phyloP scores from a whole-genome alignment of 2,329 filamentous ascomycete genomes.

The Verticillium isaacii region DNA sequence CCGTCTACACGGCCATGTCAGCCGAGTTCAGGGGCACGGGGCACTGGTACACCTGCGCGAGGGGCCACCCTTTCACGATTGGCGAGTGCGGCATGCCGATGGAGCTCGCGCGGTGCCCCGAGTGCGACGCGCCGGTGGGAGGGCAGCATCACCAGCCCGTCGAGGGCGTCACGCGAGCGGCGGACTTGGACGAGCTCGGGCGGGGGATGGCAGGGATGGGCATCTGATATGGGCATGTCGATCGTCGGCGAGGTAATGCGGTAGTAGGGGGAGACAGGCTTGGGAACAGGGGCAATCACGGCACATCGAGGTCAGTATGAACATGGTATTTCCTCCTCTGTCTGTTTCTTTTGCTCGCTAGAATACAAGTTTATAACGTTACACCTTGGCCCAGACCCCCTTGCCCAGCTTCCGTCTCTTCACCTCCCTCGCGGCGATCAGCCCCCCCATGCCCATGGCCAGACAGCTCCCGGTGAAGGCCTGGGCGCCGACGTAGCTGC shows the following conservation, averaged over 20 bases:
- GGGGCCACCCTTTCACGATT: constrained; percentile 57
- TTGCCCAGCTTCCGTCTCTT: constrained; percentile 30
- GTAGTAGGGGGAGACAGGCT: too few species aligned
- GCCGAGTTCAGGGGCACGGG: constrained; percentile 46
- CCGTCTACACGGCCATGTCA: constrained; percentile 47
- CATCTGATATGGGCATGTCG: too few species aligned
- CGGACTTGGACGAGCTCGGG: constrained; percentile 38
- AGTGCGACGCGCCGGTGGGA: constrained; percentile 55
- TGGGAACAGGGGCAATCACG: too few species aligned
- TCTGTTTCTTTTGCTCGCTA: neutral
- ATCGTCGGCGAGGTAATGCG: too few species aligned
- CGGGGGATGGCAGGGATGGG: neutral
- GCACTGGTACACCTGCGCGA: constrained; percentile 57
- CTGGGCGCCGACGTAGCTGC: constrained; percentile 43
- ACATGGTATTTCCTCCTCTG: neutral
- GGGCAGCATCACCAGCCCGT: constrained; percentile 45
- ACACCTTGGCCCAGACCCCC: constrained; percentile 36
- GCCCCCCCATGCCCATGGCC: constrained; percentile 33
- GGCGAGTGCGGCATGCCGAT: constrained; percentile 65
- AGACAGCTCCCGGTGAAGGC: constrained; percentile 39
- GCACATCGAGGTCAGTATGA: too few species aligned
- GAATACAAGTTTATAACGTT: neutral
- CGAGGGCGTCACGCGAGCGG: constrained; percentile 45
- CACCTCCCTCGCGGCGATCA: constrained; percentile 31
- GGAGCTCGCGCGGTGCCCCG: constrained; percentile 53